Percentiles rank a stretch among this genome's conserved stretches.
Evolutionary conservation across 2,329 filamentous ascomycete species (phyloP).

Genomic region (Thelonectria discophora): DNA sequence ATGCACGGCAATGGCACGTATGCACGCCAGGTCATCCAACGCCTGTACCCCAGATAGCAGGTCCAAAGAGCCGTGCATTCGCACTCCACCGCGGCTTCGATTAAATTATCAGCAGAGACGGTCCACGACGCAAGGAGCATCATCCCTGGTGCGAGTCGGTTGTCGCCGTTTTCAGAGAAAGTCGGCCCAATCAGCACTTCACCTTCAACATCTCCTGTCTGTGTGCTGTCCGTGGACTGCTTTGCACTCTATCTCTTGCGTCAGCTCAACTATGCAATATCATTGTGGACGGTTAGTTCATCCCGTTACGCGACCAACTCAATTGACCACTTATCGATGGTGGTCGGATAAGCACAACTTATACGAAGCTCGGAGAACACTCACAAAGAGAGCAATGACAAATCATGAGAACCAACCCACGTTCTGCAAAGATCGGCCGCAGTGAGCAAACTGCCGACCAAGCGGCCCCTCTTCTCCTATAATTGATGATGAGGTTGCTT

Average conservation of each 20-base stretch:
- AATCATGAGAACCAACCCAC: conserved; percentile 2
- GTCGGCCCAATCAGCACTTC: background rate
- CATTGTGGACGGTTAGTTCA: conserved; percentile 4
- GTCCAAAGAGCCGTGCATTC: conserved; percentile 21
- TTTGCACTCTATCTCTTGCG: conserved; percentile 7
- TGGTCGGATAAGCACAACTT: background rate
- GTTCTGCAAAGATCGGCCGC: conserved; percentile 6
- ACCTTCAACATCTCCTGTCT: conserved; percentile 2
- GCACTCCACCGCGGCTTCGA: conserved; percentile 33
- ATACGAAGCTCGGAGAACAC: too few relatives aligned
- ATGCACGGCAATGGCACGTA: conserved; percentile 35
- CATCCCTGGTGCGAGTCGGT: conserved; percentile 3
- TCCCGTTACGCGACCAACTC: background rate
- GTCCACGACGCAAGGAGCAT: conserved; percentile 15
- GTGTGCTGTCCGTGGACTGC: conserved; percentile 4
- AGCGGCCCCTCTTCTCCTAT: background rate
- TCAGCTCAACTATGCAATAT: conserved; percentile 2
- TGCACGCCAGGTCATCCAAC: conserved; percentile 27
- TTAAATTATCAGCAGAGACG: conserved; percentile 34
- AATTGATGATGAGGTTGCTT: conserved; percentile 2
- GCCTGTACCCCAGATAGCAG: conserved; percentile 39
- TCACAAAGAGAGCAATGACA: conserved; percentile 1
- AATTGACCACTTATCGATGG: conserved; percentile 9
- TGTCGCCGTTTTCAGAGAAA: background rate
- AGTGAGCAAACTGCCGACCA: conserved; percentile 1